Evolutionary conservation across 768 basidiomycete genomes (phyloP).

Genomic region (Mycena vulgaris): DNA sequence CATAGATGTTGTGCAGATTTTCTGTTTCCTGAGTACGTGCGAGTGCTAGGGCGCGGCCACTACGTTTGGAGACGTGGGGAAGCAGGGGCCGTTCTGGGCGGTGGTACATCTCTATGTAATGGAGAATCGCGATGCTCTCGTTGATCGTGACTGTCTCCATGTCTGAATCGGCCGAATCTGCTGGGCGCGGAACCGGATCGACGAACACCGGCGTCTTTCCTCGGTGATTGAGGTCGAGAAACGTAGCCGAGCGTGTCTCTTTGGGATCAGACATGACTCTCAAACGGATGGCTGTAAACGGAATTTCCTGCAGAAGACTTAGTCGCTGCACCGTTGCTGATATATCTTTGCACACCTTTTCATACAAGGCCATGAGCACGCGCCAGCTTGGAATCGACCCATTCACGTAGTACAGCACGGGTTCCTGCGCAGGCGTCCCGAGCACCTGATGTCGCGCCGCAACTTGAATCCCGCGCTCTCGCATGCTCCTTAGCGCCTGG

Average conservation of each 20-base stretch:
- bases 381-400: conserved; percentile 48
- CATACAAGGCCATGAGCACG: conserved; percentile 47
- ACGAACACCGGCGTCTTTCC: conserved; percentile 47
- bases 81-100: conserved; percentile 39
- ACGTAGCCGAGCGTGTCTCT: conserved; percentile 43
- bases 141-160: conserved; percentile 39
- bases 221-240: conserved; percentile 47
- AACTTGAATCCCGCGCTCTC: conserved; percentile 28
- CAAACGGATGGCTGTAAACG: conserved; percentile 39
- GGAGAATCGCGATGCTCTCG: conserved; percentile 49
- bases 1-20: conserved; percentile 46
- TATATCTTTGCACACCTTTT: conserved; percentile 39
- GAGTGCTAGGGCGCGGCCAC: conserved; percentile 38
- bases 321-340: not conserved
- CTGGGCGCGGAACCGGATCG: conserved; percentile 32
- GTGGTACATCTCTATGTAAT: conserved; percentile 47
- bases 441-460: conserved; percentile 26
- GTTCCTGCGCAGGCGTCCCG: conserved; percentile 12
- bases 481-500: conserved; percentile 41
- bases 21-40: conserved; percentile 47
- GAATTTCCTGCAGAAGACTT: conserved; percentile 36
- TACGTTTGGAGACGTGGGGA: conserved; percentile 39
- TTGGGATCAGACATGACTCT: conserved; percentile 47
- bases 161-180: not conserved
- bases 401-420: conserved; percentile 47